Percentiles rank a stretch among this genome's conserved stretches.
phyloP scores from a whole-genome alignment of 495 filamentous ascomycete genomes.

The Aspergillus panamensis region DNA sequence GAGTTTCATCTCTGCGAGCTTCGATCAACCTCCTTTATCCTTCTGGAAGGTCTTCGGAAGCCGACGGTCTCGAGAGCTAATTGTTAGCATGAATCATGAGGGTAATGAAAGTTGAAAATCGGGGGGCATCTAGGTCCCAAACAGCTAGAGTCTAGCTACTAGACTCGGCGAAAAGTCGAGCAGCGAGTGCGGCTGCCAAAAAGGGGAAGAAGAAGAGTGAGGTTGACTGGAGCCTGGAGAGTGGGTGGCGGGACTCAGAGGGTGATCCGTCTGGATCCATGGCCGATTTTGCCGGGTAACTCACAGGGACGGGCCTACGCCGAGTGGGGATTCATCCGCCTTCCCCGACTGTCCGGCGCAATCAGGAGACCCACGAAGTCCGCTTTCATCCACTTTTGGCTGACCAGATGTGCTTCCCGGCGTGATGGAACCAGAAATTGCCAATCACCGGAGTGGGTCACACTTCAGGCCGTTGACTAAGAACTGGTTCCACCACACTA shows the following conservation, averaged over 20 bases:
- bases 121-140: not conserved
- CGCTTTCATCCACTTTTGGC: constrained; percentile 1
- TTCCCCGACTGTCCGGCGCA: constrained; percentile 24
- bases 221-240: too few species aligned
- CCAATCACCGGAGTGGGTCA: constrained; percentile 5
- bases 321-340: constrained; percentile 23
- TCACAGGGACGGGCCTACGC: constrained; percentile 22
- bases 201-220: not conserved
- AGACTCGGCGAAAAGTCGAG: not conserved
- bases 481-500: not conserved
- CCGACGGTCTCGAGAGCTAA: constrained; percentile 11
- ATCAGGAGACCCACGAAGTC: constrained; percentile 16
- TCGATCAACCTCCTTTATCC: constrained; percentile 20
- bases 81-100: not conserved
- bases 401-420: constrained; percentile 5
- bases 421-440: constrained; percentile 13
- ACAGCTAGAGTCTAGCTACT: too few species aligned
- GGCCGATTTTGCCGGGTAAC: constrained; percentile 16
- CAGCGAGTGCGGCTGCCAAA: not conserved
- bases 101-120: not conserved
- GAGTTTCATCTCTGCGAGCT: constrained; percentile 1
- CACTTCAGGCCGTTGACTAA: constrained; percentile 8
- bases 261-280: constrained; percentile 3
- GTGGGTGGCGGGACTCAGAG: not conserved
- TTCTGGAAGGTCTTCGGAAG: constrained; percentile 23